Evolutionary conservation across 139 green algal species (phyloP), one percentile per base, ranked within the genome.

Genomic region (Pedinophyceae sp.): DNA sequence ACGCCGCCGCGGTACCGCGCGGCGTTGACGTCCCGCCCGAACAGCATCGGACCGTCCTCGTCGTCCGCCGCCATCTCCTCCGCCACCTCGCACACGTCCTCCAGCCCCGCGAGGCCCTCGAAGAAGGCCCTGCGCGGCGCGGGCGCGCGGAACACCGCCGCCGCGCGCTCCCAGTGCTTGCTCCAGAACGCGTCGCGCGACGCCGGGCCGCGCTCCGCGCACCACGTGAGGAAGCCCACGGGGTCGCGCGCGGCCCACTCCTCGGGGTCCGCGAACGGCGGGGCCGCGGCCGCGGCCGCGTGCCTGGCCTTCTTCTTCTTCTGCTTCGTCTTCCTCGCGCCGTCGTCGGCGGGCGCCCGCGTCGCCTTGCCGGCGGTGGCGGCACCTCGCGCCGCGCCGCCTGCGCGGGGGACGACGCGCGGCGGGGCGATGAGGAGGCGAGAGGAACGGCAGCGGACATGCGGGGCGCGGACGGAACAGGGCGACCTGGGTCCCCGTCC

Each of bases 11-110:
- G 47, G 41, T 82, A 86, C 16, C 64, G 60, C 5, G 63, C 69
- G 4, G 76, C 74, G 28, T 77, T 70, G 28, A 85, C 50, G 39
- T 86, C 78, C 2, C 64, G 23, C 2, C 66, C 73, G 50, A 81
- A 83, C 27, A 62, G 45, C 6, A 86, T 55, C 4, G 61, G 59
- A 4, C 55, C 59, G 23, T 50, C 30, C 22, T 43, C 59, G 30
- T 34, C 34, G 19, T 52, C 67, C 50, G 4, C 30, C 25, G 40
- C 48, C 16, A 10, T 54, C 27, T 19, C 3, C n/a, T 46, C 22
- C 1, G 66, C 51, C n/a, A 67, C 29, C 0, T 20, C 27, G 2
- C 13, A 16, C 57, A 73, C 61, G 30, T 20, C 41, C 2, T 52
- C 24, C 3, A 61, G 59, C 19, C 22, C 20, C 24, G 58, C 43